Evolutionary conservation across 495 filamentous ascomycete species (phyloP).

Genomic region (Physcia stellaris): DNA sequence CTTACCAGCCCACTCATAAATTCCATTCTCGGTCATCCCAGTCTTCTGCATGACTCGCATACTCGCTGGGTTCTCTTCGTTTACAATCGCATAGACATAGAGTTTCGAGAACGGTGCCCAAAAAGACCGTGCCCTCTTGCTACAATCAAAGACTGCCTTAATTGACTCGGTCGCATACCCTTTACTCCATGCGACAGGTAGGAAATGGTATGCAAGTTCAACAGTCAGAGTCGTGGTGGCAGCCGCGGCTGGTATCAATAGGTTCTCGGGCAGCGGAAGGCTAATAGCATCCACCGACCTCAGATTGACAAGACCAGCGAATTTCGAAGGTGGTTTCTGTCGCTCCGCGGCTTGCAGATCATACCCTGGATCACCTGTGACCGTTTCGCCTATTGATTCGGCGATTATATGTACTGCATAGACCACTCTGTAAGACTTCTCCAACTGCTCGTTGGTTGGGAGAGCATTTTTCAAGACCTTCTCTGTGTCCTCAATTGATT

Average conservation of each 20-base stretch:
- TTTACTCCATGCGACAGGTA: not conserved
- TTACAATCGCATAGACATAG: not conserved
- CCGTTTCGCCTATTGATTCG: not conserved
- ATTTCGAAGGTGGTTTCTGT: not conserved
- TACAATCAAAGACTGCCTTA: not conserved
- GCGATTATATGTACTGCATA: not conserved
- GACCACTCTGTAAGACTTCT: not conserved
- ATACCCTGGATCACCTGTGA: not conserved
- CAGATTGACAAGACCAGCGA: not conserved
- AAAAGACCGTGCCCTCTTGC: not conserved
- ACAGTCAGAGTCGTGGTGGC: not conserved
- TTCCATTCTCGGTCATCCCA: not conserved
- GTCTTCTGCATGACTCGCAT: not conserved
- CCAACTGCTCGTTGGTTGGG: not conserved
- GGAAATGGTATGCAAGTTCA: slow-evolving; percentile 1
- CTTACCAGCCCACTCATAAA: not conserved
- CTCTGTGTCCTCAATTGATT: not conserved
- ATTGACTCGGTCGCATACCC: slow-evolving; percentile 1
- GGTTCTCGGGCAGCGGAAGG: not conserved
- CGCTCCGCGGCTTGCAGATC: too few species aligned
- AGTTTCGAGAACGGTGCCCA: not conserved
- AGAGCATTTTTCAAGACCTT: not conserved
- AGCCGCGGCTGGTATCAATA: not conserved
- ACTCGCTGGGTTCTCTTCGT: slow-evolving; percentile 1
- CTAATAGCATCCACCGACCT: not conserved